Base-by-base conservation (phyloP, 2,329 filamentous ascomycete species). In the Arthrinium phaeospermum region DNA sequence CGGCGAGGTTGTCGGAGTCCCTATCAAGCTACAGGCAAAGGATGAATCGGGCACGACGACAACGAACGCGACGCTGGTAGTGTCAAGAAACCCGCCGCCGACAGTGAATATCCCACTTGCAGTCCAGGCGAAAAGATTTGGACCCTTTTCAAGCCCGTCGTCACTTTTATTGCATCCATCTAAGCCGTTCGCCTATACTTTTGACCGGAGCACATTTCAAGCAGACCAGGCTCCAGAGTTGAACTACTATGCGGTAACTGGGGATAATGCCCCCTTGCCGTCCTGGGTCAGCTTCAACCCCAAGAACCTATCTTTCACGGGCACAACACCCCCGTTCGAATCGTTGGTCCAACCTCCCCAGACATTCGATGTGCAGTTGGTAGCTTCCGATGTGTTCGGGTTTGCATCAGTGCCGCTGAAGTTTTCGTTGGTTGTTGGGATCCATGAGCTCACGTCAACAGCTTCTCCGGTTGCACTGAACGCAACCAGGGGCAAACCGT, bases 201-300 rank as follows among this genome's bases (percentile, higher is more conserved):
- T 92, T 74, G 83, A 87, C 64, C 75, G 78, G 6, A 82, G 89
- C 24, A 94, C 92, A 0, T 97, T 97, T 80, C 84, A 84, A n/a
- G 82, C 87, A 57, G 82, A 83, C 0, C 83, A 85, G 4, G 81
- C 82, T 3, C 82, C 84, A 13, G 83, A 82, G 22, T 86, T 91
- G 69, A 90, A 90, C 72, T 97, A 95, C 81, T 96, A 96, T 79
- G 93, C 94, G 12, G 91, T 92, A 3, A 92, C 93, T 4, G 86
- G 86, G 6, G 89, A 96, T 78, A 93, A 93, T 78, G 93, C 93
- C n/a, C 94, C 95, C 47, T 84, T 98, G 47, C 95, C 95, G 27
- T 91, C 94, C 0, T 98, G 95, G 95, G 85, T 97, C 64, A 84
- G 84, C n/a, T 98, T 98, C 78, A 89, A 96, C 76, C 79, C 88